A percentile compares a stretch with the other conserved stretches of the same genome.
These are phyloP conservation scores for Phytophthora litchii DNA, from an alignment of 352 stramenopile genomes.

Conservation along the genomic window DNA sequence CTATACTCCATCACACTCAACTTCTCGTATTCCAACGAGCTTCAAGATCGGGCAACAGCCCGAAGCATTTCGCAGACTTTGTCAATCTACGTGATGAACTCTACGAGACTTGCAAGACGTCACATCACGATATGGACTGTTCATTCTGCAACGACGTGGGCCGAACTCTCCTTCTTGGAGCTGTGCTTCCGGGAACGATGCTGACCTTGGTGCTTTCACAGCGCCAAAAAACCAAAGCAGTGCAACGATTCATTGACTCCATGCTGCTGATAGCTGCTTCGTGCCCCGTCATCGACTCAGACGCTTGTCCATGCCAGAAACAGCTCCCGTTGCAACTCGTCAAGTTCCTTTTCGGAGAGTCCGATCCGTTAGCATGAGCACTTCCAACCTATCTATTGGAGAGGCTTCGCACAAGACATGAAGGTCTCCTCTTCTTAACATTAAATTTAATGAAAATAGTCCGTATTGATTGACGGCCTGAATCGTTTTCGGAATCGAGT, in stretches of 20 bases:
- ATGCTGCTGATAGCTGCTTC: conserved; percentile 13
- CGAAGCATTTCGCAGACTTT: conserved; percentile 36
- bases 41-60: conserved; percentile 3
- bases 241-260: conserved; percentile 23
- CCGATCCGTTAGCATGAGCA: conserved; percentile 4
- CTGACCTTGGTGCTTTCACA: conserved; percentile 18
- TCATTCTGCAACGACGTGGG: conserved; percentile 39
- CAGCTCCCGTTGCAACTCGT: conserved; percentile 14
- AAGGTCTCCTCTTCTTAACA: neutral
- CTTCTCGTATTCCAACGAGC: conserved; percentile 7
- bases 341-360: conserved; percentile 16
- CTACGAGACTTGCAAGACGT: conserved; percentile 18
- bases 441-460: neutral
- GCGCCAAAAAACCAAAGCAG: conserved; percentile 15
- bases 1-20: conserved; percentile 22
- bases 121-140: conserved; percentile 27
- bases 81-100: conserved; percentile 41
- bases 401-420: neutral
- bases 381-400: conserved; percentile 3
- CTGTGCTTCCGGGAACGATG: conserved; percentile 20
- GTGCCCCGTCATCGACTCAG: conserved; percentile 1
- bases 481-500: too few relatives aligned
- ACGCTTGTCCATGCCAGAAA: conserved; percentile 29
- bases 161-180: conserved; percentile 29
- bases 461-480: too few relatives aligned